Evolutionary conservation across 2,329 filamentous ascomycete genomes (phyloP).

Genomic region (Apiospora rasikravindrae): DNA sequence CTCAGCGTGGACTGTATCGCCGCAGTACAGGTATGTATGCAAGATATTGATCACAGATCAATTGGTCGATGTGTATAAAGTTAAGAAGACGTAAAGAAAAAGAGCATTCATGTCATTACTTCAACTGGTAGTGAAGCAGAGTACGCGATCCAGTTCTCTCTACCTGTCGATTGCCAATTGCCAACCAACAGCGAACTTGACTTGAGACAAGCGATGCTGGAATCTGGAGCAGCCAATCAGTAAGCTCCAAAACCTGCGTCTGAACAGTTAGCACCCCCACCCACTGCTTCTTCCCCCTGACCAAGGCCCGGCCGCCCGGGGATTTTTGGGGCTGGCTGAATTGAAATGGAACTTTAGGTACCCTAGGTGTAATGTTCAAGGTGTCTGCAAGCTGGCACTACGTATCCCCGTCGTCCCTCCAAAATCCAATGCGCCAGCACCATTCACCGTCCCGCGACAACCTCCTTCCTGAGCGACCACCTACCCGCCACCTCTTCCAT

Average conservation of each 20-base stretch:
- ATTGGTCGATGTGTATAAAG: background rate
- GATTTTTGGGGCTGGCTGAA: background rate
- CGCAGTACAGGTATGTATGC: background rate
- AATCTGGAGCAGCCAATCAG: background rate
- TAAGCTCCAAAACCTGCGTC: background rate
- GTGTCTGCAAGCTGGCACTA: constrained; percentile 5
- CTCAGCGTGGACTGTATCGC: background rate
- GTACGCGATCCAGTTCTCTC: background rate
- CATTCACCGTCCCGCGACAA: background rate
- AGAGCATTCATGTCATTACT: background rate
- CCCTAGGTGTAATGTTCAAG: background rate
- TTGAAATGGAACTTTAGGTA: background rate
- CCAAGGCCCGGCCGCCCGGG: background rate
- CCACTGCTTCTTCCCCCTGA: background rate
- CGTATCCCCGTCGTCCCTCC: background rate
- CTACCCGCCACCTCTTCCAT: background rate
- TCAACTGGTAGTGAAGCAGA: background rate
- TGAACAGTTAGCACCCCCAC: too few relatives aligned
- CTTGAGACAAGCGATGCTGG: background rate
- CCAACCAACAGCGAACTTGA: background rate
- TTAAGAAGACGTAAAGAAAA: background rate
- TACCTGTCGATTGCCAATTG: background rate
- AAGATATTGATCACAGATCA: background rate
- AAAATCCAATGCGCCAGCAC: constrained; percentile 2
- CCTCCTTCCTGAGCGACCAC: background rate